Conservation (phyloP, 495 filamentous ascomycete genomes). For the Xylaria cubensis region DNA sequence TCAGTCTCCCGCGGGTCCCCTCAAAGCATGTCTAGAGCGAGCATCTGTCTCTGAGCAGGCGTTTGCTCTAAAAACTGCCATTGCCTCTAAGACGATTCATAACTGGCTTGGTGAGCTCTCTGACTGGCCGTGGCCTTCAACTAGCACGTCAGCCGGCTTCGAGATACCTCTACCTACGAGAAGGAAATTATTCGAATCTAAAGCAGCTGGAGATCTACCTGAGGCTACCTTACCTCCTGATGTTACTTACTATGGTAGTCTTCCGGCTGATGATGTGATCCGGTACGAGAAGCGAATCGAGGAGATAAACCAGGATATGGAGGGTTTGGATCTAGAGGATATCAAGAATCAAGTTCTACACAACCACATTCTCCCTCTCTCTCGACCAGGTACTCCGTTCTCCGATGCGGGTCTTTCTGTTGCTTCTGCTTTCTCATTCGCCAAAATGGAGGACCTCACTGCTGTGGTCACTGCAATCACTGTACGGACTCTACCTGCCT, state of each 20-base stretch:
- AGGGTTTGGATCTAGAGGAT: constrained; percentile 83
- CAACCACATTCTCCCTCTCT: constrained; percentile 70
- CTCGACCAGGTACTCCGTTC: constrained; percentile 58
- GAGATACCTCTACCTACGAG: constrained; percentile 56
- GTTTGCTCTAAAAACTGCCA: constrained; percentile 74
- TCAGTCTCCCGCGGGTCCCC: constrained; percentile 58
- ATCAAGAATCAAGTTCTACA: constrained; percentile 87
- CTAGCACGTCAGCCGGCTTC: constrained; percentile 61
- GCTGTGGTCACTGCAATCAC: constrained; percentile 88
- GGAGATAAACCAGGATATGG: constrained; percentile 77
- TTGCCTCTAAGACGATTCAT: constrained; percentile 74
- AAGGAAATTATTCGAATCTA: constrained; percentile 39
- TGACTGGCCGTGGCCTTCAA: constrained; percentile 73
- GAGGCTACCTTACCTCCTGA: constrained; percentile 34
- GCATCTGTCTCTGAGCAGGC: constrained; percentile 71
- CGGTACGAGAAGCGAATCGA: constrained; percentile 77
- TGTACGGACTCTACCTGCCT: constrained; percentile 79
- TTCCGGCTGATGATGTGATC: constrained; percentile 65
- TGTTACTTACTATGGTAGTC: constrained; percentile 69
- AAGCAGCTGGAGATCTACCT: constrained; percentile 11
- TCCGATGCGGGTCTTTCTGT: constrained; percentile 48
- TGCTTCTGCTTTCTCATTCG: constrained; percentile 55
- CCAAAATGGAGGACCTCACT: constrained; percentile 80
- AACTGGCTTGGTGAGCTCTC: constrained; percentile 81
- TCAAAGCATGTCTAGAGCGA: constrained; percentile 68